Evolutionary conservation across 257 asterid species (phyloP).

Genomic region (Cordia subcordata): DNA sequence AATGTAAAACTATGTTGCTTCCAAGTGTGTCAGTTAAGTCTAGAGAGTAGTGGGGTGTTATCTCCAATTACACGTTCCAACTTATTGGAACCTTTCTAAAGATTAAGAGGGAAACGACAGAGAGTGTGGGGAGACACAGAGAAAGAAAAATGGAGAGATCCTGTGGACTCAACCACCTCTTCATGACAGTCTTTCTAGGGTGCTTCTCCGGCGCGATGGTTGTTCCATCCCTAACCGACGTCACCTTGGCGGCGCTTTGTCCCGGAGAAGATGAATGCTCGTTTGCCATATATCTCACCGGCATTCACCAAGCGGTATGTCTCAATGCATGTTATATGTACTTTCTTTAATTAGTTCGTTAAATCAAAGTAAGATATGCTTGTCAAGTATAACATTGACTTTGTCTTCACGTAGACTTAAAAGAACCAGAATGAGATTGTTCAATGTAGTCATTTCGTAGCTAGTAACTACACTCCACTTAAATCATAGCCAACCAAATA

Average conservation of each 20-base stretch:
- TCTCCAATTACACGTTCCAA: background rate
- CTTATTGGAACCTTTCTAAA: background rate
- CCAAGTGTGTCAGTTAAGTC: background rate
- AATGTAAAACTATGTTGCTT: background rate
- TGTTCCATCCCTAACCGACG: slow-evolving; percentile 81
- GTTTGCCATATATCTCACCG: slow-evolving; percentile 81
- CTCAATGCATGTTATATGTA: background rate
- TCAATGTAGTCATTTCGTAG: too few species aligned
- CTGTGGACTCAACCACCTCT: slow-evolving; percentile 70
- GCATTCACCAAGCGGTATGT: slow-evolving; percentile 78
- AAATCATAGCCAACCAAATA: background rate
- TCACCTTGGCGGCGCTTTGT: slow-evolving; percentile 76
- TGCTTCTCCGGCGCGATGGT: slow-evolving; percentile 77
- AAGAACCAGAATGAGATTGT: too few species aligned
- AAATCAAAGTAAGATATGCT: too few species aligned
- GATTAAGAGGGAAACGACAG: too few species aligned
- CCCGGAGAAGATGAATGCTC: slow-evolving; percentile 80
- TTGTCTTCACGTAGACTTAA: too few species aligned
- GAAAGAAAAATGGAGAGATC: slow-evolving; percentile 32
- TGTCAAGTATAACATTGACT: too few species aligned
- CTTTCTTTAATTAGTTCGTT: too few species aligned
- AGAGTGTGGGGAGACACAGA: too few species aligned
- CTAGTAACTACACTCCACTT: too few species aligned
- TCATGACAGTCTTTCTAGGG: slow-evolving; percentile 78
- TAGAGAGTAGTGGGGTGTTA: background rate